phyloP scores from a whole-genome alignment of 1,139 yeast species.

The Dujonia santamariae region DNA sequence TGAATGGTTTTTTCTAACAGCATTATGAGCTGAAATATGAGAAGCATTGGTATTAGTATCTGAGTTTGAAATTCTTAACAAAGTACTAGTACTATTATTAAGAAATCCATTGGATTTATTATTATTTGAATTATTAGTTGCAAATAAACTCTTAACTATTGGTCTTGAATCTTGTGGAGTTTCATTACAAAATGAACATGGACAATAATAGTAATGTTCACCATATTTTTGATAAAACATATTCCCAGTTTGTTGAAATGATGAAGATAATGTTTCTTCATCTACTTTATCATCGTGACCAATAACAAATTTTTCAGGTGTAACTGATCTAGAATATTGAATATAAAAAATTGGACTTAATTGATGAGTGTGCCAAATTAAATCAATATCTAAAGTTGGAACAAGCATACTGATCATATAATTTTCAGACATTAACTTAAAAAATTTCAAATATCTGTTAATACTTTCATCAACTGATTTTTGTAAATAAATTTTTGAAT shows the following conservation, averaged over 20 bases:
- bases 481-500: conserved; percentile 15
- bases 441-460: conserved; percentile 24
- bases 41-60: conserved; percentile 5
- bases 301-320: conserved; percentile 3
- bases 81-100: conserved; percentile 3
- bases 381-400: conserved; percentile 39
- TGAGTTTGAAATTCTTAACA: conserved; percentile 2
- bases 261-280: conserved; percentile 2
- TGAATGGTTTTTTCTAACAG: conserved; percentile 1
- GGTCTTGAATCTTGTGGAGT: conserved; percentile 2
- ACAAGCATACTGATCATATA: conserved; percentile 17
- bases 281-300: conserved; percentile 6
- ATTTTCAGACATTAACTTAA: conserved; percentile 13
- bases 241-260: conserved; percentile 5
- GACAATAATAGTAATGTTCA: conserved; percentile 6
- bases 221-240: conserved; percentile 4
- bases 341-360: conserved; percentile 23
- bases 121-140: neutral
- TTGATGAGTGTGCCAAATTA: conserved; percentile 42
- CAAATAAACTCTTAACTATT: conserved; percentile 7
- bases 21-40: conserved; percentile 8
- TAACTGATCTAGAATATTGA: conserved; percentile 4
- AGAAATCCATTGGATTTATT: neutral
- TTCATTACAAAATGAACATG: conserved; percentile 6
- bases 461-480: conserved; percentile 20